Conservation (phyloP, 2,329 filamentous ascomycete species). For the Talaromyces sp. region DNA sequence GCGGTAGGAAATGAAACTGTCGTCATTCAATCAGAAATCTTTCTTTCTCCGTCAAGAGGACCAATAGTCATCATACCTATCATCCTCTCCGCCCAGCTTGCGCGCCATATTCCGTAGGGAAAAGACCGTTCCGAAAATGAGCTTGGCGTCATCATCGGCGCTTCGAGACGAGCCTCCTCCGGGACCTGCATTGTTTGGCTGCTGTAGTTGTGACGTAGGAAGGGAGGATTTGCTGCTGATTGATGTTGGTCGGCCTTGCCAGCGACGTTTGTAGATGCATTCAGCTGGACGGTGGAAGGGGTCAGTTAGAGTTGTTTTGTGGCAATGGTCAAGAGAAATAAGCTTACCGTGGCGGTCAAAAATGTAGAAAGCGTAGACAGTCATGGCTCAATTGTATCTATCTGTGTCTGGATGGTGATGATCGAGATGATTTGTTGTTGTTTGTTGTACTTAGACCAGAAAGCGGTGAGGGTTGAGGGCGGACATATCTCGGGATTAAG, state of each 20-base stretch:
- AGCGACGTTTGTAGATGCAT: slow-evolving; percentile 91
- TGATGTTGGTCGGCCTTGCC: slow-evolving; percentile 57
- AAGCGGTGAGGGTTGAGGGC: background rate
- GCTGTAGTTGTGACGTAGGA: slow-evolving; percentile 46
- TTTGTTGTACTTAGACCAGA: background rate
- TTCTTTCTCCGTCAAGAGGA: background rate
- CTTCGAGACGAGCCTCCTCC: slow-evolving; percentile 43
- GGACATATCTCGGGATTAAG: background rate
- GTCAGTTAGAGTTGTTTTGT: background rate
- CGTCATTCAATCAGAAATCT: background rate
- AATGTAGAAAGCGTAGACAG: slow-evolving; percentile 96
- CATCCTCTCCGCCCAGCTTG: slow-evolving; percentile 88
- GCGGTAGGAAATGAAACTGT: slow-evolving; percentile 83
- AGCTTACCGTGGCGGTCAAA: slow-evolving; percentile 91
- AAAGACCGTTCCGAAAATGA: slow-evolving; percentile 96
- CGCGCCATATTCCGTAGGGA: slow-evolving; percentile 94
- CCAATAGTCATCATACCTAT: slow-evolving; percentile 49
- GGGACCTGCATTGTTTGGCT: slow-evolving; percentile 40
- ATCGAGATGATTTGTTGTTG: background rate
- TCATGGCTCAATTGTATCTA: slow-evolving; percentile 53
- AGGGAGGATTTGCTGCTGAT: slow-evolving; percentile 40
- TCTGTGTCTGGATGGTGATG: background rate
- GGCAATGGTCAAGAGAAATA: slow-evolving; percentile 2
- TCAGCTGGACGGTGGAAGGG: slow-evolving; percentile 60
- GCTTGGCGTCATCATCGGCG: slow-evolving; percentile 81